phyloP scores from a whole-genome alignment of 1,139 yeast genomes.

The Magnusiomyces ingens region DNA sequence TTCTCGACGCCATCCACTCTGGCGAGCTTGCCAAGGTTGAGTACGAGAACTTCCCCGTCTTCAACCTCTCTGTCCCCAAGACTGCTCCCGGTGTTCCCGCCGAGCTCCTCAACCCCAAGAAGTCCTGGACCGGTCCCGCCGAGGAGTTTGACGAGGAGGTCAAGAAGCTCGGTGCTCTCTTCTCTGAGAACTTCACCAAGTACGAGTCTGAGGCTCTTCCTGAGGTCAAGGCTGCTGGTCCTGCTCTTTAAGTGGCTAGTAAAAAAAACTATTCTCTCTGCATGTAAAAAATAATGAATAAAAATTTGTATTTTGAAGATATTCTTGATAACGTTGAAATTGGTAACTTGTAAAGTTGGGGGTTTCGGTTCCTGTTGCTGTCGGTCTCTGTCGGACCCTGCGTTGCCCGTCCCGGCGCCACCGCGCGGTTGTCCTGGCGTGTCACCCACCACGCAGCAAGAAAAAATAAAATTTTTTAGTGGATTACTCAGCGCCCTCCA shows the following conservation, averaged over 20 bases:
- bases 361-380: too few relatives aligned
- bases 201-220: constrained; percentile 77
- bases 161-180: constrained; percentile 64
- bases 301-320: background rate
- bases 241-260: constrained; percentile 32
- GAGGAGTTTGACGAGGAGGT: constrained; percentile 66
- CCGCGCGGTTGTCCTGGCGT: too few relatives aligned
- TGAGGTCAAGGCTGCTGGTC: constrained; percentile 93
- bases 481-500: too few relatives aligned
- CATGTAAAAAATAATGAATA: background rate
- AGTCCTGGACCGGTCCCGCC: constrained; percentile 71
- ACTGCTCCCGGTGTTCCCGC: constrained; percentile 74
- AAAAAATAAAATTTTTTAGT: too few relatives aligned
- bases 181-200: constrained; percentile 78
- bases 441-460: too few relatives aligned
- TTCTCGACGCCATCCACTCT: constrained; percentile 88
- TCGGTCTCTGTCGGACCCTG: too few relatives aligned
- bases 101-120: constrained; percentile 81
- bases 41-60: constrained; percentile 78
- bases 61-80: constrained; percentile 84
- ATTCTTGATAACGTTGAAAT: too few relatives aligned
- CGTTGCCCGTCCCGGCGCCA: too few relatives aligned
- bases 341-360: too few relatives aligned
- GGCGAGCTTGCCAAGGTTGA: constrained; percentile 78
- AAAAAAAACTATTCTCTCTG: background rate